These are phyloP conservation scores for Blastomyces percursus DNA, from an alignment of 2,329 filamentous ascomycete species.

Conservation along the genomic window DNA sequence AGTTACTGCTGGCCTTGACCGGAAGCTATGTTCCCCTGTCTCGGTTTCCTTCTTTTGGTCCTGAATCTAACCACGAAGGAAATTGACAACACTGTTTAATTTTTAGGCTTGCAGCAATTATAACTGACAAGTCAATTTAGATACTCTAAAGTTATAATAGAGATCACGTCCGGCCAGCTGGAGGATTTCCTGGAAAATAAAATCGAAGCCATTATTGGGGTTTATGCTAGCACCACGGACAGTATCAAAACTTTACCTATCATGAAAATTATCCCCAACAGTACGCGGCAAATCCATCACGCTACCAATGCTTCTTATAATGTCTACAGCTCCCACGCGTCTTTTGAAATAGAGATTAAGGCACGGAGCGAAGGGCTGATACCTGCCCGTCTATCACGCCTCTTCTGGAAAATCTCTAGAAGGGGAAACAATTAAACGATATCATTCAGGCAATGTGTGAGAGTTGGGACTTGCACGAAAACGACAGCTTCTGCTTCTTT, in stretches of 20 bases:
- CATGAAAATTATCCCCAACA: not conserved
- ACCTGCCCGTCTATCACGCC: slow-evolving; percentile 2
- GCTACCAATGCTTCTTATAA: not conserved
- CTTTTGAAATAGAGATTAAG: slow-evolving; percentile 4
- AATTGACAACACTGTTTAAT: not conserved
- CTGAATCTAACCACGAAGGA: not conserved
- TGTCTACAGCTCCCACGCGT: slow-evolving; percentile 5
- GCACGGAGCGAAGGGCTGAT: slow-evolving; percentile 6
- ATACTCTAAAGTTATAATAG: not conserved
- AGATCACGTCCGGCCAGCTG: slow-evolving; percentile 1
- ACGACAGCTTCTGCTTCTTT: not conserved
- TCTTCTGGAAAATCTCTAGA: slow-evolving; percentile 9
- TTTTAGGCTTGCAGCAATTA: not conserved
- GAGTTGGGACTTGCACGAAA: not conserved
- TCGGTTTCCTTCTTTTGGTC: not conserved
- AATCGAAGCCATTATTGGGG: not conserved
- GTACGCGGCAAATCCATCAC: not conserved
- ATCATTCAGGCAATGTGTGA: not conserved
- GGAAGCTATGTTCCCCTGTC: not conserved
- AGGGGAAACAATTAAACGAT: not conserved
- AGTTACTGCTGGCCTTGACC: not conserved
- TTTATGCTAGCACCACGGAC: not conserved
- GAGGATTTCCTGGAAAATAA: slow-evolving; percentile 7
- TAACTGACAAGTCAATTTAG: not conserved
- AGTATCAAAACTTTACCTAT: slow-evolving; percentile 2